phyloP scores from a whole-genome alignment of 2,329 filamentous ascomycete species.

The Exophiala sp. region DNA sequence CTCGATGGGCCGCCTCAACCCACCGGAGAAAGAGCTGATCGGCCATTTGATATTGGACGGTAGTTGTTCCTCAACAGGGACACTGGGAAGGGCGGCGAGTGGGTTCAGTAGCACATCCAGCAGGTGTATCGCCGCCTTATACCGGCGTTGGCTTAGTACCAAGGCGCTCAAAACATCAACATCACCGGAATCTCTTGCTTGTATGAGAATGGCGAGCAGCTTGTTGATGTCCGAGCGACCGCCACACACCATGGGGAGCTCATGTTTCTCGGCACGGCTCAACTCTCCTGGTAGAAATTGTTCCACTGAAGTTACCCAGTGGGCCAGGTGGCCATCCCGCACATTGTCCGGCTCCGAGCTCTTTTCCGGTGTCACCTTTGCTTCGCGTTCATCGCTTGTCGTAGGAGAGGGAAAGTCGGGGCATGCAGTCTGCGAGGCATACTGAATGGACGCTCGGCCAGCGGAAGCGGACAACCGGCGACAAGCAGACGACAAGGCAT shows the following conservation, averaged over 20 bases:
- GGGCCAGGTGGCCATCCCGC: conserved; percentile 28
- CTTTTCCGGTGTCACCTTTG: conserved; percentile 1
- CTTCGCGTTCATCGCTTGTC: not conserved
- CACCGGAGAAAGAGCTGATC: conserved; percentile 22
- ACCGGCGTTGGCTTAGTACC: conserved; percentile 37
- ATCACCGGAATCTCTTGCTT: conserved; percentile 30
- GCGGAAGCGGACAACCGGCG: not conserved
- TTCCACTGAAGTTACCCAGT: conserved; percentile 36
- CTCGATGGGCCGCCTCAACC: conserved; percentile 32
- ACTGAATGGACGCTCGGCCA: not conserved
- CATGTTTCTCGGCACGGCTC: conserved; percentile 17
- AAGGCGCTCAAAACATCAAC: conserved; percentile 39
- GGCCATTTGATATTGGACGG: conserved; percentile 33
- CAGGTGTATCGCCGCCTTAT: conserved; percentile 38
- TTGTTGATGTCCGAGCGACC: conserved; percentile 28
- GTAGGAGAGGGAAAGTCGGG: not conserved
- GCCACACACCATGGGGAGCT: conserved; percentile 5
- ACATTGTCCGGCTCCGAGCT: conserved; percentile 1
- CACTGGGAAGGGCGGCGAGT: conserved; percentile 28
- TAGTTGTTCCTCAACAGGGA: conserved; percentile 20
- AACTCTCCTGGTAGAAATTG: conserved; percentile 32
- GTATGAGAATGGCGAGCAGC: conserved; percentile 33
- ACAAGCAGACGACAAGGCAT: not conserved
- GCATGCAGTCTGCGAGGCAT: conserved; percentile 1
- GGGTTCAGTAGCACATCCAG: conserved; percentile 37